These are phyloP conservation scores for Ophiostoma perfectum DNA, from an alignment of 2,329 filamentous ascomycete species.

Conservation along the genomic window DNA sequence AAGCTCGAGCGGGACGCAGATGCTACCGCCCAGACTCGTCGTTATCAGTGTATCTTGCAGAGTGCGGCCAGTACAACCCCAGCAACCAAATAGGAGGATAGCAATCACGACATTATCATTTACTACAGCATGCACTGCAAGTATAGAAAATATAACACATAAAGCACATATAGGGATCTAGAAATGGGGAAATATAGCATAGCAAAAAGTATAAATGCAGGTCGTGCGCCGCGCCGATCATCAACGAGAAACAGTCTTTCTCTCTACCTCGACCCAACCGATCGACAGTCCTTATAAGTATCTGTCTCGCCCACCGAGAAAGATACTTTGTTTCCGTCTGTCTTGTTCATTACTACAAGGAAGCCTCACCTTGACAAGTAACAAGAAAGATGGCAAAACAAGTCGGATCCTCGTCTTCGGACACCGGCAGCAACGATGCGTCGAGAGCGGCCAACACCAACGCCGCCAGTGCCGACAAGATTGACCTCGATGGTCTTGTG, in stretches of 20 bases:
- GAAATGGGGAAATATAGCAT: background rate
- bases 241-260: background rate
- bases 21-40: slow-evolving; percentile 1
- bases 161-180: too few species aligned
- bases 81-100: background rate
- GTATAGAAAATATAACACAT: background rate
- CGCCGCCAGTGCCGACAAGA: background rate
- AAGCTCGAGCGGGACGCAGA: background rate
- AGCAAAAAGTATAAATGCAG: background rate
- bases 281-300: background rate
- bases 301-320: background rate
- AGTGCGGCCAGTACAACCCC: background rate
- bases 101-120: slow-evolving; percentile 8
- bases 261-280: background rate
- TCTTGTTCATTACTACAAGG: background rate
- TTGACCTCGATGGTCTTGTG: too few species aligned
- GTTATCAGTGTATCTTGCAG: background rate
- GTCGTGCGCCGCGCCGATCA: background rate
- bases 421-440: slow-evolving; percentile 4
- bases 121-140: background rate
- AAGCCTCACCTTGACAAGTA: background rate
- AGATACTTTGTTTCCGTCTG: background rate
- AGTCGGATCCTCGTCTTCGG: slow-evolving; percentile 7
- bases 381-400: background rate
- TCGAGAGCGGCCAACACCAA: background rate